Evolutionary conservation across 75 land plant species (phyloP).

Genomic region (Chamaecyparis obtusa): DNA sequence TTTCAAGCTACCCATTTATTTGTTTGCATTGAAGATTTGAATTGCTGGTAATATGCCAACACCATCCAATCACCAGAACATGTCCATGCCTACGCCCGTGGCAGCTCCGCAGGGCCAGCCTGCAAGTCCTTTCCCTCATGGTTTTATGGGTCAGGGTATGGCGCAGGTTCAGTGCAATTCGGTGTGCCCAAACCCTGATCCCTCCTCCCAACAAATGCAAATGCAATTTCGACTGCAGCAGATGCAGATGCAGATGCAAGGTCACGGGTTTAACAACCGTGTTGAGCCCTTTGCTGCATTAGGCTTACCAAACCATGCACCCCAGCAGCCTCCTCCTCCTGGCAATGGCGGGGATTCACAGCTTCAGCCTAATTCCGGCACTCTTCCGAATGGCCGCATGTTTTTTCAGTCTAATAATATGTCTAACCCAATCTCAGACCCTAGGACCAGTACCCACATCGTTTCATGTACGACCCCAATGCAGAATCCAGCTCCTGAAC

Average conservation of each 20-base stretch:
- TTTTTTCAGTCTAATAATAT: background rate
- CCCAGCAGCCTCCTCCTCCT: background rate
- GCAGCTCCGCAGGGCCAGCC: background rate
- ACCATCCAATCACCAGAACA: slow-evolving; percentile 7
- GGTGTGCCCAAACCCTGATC: background rate
- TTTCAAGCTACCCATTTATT: background rate
- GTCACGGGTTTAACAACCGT: background rate
- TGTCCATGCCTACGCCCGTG: background rate
- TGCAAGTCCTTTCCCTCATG: background rate
- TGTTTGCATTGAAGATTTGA: background rate
- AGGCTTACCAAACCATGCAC: too few species aligned
- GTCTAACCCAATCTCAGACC: background rate
- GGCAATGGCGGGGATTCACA: slow-evolving; percentile 7
- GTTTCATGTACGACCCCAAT: background rate
- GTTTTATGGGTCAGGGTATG: background rate
- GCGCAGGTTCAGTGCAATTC: background rate
- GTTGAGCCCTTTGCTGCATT: background rate
- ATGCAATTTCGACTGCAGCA: background rate
- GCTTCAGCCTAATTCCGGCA: background rate
- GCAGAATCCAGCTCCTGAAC: background rate
- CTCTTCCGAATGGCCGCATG: background rate
- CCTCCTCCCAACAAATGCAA: slow-evolving; percentile 4
- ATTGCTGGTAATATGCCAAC: background rate
- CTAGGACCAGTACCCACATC: background rate
- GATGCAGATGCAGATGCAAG: slow-evolving; percentile 2